Evolutionary conservation across 306 rosid genomes (phyloP).

Genomic region (Lotus japonicus): DNA sequence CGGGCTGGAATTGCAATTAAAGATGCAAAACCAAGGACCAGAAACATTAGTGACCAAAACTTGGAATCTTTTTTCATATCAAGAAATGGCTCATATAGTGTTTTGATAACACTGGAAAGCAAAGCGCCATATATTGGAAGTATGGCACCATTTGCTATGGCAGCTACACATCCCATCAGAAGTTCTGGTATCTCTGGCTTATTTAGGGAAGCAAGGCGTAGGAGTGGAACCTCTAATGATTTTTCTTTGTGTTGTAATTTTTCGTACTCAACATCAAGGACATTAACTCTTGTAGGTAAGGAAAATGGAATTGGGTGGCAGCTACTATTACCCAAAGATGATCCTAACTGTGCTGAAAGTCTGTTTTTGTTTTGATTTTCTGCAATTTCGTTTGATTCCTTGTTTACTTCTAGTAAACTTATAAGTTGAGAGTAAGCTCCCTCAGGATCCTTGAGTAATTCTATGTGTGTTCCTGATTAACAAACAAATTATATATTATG

Average conservation of each 20-base stretch:
- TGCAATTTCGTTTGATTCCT: constrained; percentile 23
- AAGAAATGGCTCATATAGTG: constrained; percentile 43
- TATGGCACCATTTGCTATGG: constrained; percentile 42
- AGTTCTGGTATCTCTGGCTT: constrained; percentile 74
- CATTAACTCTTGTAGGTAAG: constrained; percentile 39
- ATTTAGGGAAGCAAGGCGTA: constrained; percentile 64
- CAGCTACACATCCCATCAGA: constrained; percentile 49
- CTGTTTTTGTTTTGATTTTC: constrained; percentile 32
- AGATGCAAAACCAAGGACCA: constrained; percentile 42
- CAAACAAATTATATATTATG: not conserved
- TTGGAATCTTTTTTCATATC: constrained; percentile 48
- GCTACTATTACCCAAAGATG: constrained; percentile 53
- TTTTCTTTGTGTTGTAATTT: constrained; percentile 18
- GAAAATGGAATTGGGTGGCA: constrained; percentile 48
- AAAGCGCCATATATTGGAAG: constrained; percentile 49
- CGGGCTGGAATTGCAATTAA: constrained; percentile 39
- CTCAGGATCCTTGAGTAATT: constrained; percentile 45
- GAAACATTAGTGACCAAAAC: constrained; percentile 63
- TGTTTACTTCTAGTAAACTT: constrained; percentile 59
- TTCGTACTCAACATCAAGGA: constrained; percentile 27
- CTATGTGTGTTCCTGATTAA: constrained; percentile 53
- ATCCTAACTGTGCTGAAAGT: constrained; percentile 41
- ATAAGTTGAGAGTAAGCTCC: constrained; percentile 73
- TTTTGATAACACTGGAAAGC: constrained; percentile 45
- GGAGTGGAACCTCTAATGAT: constrained; percentile 32